Evolutionary conservation across 2,329 filamentous ascomycete species (phyloP).

Genomic region (Stachybotrys chartarum): DNA sequence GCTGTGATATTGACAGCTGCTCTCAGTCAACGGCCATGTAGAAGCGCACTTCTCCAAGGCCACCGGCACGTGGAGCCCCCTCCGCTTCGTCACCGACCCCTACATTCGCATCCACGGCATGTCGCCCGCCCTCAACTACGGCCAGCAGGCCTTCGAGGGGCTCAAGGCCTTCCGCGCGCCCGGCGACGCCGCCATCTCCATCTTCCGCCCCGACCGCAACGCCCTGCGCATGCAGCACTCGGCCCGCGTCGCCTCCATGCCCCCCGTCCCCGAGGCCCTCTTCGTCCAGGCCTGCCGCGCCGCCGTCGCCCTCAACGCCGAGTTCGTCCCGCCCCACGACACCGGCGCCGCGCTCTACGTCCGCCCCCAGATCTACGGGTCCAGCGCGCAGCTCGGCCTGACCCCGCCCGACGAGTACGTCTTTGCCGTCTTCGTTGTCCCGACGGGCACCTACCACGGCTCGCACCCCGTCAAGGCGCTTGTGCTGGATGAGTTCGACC

Average conservation of each 20-base stretch:
- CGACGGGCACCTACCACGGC: slow-evolving; percentile 91
- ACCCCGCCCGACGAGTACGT: slow-evolving; percentile 87
- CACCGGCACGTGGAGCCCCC: slow-evolving; percentile 70
- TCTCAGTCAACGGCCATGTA: slow-evolving; percentile 86
- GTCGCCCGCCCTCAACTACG: slow-evolving; percentile 92
- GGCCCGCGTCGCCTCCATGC: slow-evolving; percentile 76
- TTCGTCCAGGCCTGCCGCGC: slow-evolving; percentile 73
- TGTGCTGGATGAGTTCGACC: slow-evolving; percentile 89
- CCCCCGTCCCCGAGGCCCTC: slow-evolving; percentile 65
- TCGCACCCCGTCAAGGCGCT: slow-evolving; percentile 79
- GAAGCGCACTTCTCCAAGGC: slow-evolving; percentile 74
- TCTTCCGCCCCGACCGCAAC: slow-evolving; percentile 86
- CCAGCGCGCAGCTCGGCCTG: slow-evolving; percentile 77
- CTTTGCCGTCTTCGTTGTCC: slow-evolving; percentile 83
- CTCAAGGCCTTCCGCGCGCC: slow-evolving; percentile 89
- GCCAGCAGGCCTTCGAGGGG: slow-evolving; percentile 97
- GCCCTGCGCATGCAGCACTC: slow-evolving; percentile 79
- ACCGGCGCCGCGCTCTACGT: slow-evolving; percentile 92
- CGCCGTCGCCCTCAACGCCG: slow-evolving; percentile 82
- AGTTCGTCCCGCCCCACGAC: slow-evolving; percentile 81
- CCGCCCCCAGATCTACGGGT: slow-evolving; percentile 81
- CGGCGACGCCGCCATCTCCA: slow-evolving; percentile 59
- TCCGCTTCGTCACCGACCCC: slow-evolving; percentile 74
- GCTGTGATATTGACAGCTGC: neutral
- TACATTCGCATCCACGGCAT: slow-evolving; percentile 89